phyloP scores from a whole-genome alignment of 371 early-diverging fungal species.

The Sporodiniella umbellata region DNA sequence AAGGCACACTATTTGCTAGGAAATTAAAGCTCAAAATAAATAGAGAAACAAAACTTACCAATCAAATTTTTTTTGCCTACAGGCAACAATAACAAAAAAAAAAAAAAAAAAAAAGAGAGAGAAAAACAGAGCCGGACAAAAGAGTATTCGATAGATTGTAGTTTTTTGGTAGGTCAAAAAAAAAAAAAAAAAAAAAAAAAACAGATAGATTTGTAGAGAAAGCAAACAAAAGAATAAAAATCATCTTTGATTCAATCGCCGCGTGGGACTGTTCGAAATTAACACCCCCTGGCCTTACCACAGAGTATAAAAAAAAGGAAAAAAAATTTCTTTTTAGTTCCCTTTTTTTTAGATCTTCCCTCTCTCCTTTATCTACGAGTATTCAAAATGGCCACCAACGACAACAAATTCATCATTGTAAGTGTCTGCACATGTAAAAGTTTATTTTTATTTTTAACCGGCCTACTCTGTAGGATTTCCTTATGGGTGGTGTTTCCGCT shows the following conservation, averaged over 20 bases:
- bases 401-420: slow-evolving; percentile 48
- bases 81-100: background rate
- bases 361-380: slow-evolving; percentile 15
- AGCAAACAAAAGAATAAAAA: background rate
- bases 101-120: background rate
- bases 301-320: slow-evolving; percentile 12
- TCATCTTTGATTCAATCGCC: background rate
- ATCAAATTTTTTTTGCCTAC: background rate
- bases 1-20: background rate
- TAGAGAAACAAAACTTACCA: background rate
- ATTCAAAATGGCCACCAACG: slow-evolving; percentile 22
- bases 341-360: slow-evolving; percentile 12
- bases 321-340: slow-evolving; percentile 9
- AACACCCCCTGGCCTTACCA: slow-evolving; percentile 4
- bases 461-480: slow-evolving; percentile 38
- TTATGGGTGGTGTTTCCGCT: slow-evolving; percentile 83
- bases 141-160: background rate
- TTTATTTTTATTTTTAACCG: background rate
- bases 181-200: background rate
- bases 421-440: slow-evolving; percentile 12
- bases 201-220: too few species aligned
- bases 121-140: too few species aligned
- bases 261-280: background rate
- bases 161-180: background rate
- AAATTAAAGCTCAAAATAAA: background rate